phyloP scores from a whole-genome alignment of 352 stramenopile genomes.

The Phytopythium montanum region DNA sequence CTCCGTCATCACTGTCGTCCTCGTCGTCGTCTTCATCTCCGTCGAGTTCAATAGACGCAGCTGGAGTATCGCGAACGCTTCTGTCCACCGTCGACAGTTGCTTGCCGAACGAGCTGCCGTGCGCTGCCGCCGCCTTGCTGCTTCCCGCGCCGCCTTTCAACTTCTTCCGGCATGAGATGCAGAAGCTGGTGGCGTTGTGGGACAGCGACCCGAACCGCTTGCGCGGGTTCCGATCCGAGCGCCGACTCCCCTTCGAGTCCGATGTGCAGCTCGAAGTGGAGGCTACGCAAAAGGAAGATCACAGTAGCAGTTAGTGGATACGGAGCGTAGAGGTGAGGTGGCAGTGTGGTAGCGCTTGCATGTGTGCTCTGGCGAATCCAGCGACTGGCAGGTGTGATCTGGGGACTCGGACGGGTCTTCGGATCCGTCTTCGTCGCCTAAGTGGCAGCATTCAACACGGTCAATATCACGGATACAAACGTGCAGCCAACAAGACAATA shows the following conservation, averaged over 20 bases:
- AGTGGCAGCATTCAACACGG: background rate
- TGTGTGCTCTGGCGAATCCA: constrained; percentile 6
- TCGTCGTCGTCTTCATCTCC: constrained; percentile 14
- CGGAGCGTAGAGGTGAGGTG: too few relatives aligned
- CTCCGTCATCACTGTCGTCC: constrained; percentile 7
- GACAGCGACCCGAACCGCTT: background rate
- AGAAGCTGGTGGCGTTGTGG: background rate
- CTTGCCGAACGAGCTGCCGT: background rate
- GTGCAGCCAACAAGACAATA: background rate
- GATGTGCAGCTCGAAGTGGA: constrained; percentile 23
- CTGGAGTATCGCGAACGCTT: background rate
- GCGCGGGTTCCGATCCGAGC: background rate
- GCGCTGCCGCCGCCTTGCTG: background rate
- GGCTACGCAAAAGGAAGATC: constrained; percentile 12
- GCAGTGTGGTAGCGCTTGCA: background rate
- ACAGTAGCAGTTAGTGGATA: background rate
- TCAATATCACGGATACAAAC: background rate
- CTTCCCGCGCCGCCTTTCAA: background rate
- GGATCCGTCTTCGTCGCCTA: constrained; percentile 12
- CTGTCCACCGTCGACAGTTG: background rate
- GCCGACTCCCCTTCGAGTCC: constrained; percentile 12
- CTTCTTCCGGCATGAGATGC: constrained; percentile 5
- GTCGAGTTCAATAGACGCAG: constrained; percentile 5
- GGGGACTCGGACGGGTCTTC: constrained; percentile 24
- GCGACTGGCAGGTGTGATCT: constrained; percentile 5